A percentile compares a stretch with the other conserved stretches of the same genome.
Conservation (phyloP, 2,329 filamentous ascomycete species). For the Aspergillus sp. region DNA sequence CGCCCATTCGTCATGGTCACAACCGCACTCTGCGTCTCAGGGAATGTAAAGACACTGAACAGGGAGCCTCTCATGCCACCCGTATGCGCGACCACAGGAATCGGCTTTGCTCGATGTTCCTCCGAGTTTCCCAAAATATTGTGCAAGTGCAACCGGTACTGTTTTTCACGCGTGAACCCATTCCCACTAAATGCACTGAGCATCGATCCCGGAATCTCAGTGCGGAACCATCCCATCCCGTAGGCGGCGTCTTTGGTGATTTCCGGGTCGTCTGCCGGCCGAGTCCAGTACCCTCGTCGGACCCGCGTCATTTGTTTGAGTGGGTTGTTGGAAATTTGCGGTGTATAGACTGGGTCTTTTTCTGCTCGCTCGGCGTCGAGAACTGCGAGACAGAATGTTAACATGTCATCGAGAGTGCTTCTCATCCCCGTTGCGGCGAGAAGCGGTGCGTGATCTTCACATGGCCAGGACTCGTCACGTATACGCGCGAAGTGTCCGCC, state of each 20-base stretch:
- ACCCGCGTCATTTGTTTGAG: slow-evolving; percentile 25
- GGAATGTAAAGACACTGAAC: slow-evolving; percentile 28
- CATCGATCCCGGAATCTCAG: slow-evolving; percentile 25
- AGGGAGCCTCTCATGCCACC: slow-evolving; percentile 30
- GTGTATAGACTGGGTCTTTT: neutral
- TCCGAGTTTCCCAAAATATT: slow-evolving; percentile 13
- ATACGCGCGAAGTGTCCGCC: neutral
- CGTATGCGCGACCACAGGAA: slow-evolving; percentile 27
- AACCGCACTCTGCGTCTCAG: slow-evolving; percentile 33
- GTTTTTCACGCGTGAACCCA: neutral
- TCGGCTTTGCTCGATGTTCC: neutral
- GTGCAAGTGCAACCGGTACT: neutral
- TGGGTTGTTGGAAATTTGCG: slow-evolving; percentile 18
- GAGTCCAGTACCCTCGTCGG: slow-evolving; percentile 24
- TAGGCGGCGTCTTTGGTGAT: slow-evolving; percentile 24
- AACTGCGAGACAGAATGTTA: slow-evolving; percentile 28
- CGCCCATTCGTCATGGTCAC: slow-evolving; percentile 30
- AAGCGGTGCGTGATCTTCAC: slow-evolving; percentile 21
- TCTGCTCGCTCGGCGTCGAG: slow-evolving; percentile 26
- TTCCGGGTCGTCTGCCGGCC: slow-evolving; percentile 19
- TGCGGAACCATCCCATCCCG: slow-evolving; percentile 31
- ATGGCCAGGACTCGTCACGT: slow-evolving; percentile 14
- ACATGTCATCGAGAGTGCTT: slow-evolving; percentile 31
- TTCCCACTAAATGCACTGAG: slow-evolving; percentile 23
- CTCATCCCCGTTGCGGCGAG: slow-evolving; percentile 24